Evolutionary conservation across 2,329 filamentous ascomycete genomes (phyloP).

Genomic region (Aspergillus jensenii): DNA sequence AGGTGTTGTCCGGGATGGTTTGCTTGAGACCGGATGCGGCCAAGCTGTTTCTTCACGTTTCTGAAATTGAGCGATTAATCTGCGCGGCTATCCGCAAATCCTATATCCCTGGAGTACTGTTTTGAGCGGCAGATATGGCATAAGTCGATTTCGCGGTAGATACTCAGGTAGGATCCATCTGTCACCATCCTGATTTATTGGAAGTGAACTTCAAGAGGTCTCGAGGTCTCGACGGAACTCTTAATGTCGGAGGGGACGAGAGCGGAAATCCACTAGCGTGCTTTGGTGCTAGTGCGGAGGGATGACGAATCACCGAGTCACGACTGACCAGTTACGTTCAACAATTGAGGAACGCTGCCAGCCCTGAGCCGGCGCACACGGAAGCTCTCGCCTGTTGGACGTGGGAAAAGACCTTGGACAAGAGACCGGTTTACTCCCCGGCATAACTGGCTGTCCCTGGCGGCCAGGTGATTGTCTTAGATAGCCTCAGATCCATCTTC

Average conservation of each 20-base stretch:
- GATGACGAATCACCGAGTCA: conserved; percentile 30
- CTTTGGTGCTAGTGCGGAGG: neutral
- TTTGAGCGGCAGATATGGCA: neutral
- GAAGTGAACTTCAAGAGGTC: neutral
- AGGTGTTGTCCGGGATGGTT: neutral
- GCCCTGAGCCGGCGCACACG: neutral
- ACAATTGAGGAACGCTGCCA: conserved; percentile 17
- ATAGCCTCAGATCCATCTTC: no score
- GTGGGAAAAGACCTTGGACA: no score
- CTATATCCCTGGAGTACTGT: neutral
- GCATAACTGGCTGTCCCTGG: no score
- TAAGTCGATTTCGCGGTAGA: neutral
- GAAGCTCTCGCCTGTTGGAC: no score
- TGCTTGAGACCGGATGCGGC: neutral
- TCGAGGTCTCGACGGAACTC: neutral
- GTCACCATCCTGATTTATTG: neutral
- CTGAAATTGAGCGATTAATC: neutral
- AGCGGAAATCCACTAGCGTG: neutral
- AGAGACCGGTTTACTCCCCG: no score
- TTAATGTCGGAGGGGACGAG: neutral
- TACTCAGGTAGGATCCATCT: conserved; percentile 9
- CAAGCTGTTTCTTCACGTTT: neutral
- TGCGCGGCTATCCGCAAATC: neutral
- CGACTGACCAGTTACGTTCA: conserved; percentile 25
- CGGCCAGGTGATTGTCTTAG: no score